A percentile compares a stretch with the other conserved stretches of the same genome.
phyloP scores from a whole-genome alignment of 108 stramenopile genomes.

The Nitzschia sp. region DNA sequence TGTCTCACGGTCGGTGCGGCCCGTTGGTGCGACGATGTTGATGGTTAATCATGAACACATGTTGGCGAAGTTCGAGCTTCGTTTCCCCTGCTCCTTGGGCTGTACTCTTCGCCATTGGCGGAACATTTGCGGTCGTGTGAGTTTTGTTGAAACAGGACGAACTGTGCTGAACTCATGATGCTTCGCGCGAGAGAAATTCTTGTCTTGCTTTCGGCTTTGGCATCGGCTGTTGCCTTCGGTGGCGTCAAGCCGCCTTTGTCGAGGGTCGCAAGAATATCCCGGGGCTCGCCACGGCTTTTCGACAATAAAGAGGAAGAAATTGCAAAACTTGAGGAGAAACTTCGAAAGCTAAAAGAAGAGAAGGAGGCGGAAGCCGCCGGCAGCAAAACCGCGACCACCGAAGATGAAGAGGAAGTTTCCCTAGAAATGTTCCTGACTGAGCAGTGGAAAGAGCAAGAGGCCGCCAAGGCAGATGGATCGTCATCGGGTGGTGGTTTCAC shows the following conservation, averaged over 20 bases:
- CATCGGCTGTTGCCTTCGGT: neutral
- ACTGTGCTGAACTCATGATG: no score
- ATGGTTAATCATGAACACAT: no score
- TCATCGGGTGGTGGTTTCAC: neutral
- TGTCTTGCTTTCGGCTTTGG: no score
- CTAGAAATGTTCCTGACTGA: slow-evolving; percentile 35
- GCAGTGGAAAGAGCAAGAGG: slow-evolving; percentile 30
- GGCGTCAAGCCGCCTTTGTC: neutral
- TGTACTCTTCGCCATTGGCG: no score
- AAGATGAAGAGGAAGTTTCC: neutral
- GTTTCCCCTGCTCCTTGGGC: no score
- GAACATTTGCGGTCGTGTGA: no score
- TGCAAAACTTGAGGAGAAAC: slow-evolving; percentile 36
- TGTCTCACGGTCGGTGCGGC: no score
- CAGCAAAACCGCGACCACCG: neutral
- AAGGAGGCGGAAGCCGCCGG: slow-evolving; percentile 6
- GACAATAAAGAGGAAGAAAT: slow-evolving; percentile 40
- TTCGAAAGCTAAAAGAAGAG: slow-evolving; percentile 33
- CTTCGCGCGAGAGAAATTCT: no score
- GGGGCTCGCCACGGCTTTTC: neutral
- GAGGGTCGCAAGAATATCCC: neutral
- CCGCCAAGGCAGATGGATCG: neutral
- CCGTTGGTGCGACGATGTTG: no score
- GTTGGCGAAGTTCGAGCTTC: no score
- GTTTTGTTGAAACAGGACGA: no score